Evolutionary conservation across 2,329 filamentous ascomycete genomes (phyloP), one percentile per base, ranked within the genome.

Genomic region (Claviceps cyperi): DNA sequence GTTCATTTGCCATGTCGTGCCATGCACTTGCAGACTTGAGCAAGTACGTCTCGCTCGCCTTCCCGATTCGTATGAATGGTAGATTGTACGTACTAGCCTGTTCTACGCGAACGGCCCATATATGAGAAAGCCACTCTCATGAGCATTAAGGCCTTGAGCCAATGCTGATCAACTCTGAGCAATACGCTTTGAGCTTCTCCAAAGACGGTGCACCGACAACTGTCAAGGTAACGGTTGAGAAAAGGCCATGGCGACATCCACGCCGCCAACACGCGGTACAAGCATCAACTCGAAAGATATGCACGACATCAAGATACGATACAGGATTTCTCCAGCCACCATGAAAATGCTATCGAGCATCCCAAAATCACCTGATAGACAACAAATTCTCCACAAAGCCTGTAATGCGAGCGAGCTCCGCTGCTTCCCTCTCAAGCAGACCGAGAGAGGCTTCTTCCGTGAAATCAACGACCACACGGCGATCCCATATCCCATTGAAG

Each of bases 381-480:
- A 59, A 4, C 54, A 62, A 5, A 57, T 72, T 17, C 63, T 72
- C 43, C 60, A 65, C 22, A 63, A 55, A n/a, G 66, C 66, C 6
- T 69, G 66, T 46, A 58, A 58, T 13, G 66, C 68, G 28, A 60
- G 60, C 21, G 67, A 71, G 50, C 62, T 70, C 44, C 59, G 58
- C n/a, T 60, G 59, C 2, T 68, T 68, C 39, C 60, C 62, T 1
- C 62, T 71, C 46, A 61, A 60, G 13, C 57, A 61, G n/a, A 50
- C 52, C 4, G 66, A 71, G 45, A 60, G 53, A 6, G 57, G 56
- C 24, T 65, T 70, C 48, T 65, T 71, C 49, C 58, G 62, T 19
- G 56, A 61, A 36, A 58, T 71, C 55, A 72, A 72, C 48, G 60
- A 66, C 37, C 60, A 62, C 45, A 64, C 64, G 6, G 53, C 57